Percentiles rank a stretch among this genome's conserved stretches.
phyloP scores from a whole-genome alignment of 768 basidiomycete genomes.

The Lepiota brunneoincarnata region DNA sequence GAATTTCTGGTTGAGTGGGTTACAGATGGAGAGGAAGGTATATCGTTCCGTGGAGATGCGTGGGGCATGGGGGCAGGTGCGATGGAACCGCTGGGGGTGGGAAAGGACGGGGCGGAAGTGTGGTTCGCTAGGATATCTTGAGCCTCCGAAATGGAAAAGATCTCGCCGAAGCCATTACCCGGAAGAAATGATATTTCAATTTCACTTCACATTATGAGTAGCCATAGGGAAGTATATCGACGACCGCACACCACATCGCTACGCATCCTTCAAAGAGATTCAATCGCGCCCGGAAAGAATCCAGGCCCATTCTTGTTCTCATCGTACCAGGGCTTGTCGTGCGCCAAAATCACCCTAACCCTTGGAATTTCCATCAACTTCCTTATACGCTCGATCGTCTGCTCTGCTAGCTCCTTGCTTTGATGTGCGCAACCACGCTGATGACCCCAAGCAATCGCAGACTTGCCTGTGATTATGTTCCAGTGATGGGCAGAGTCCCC shows the following conservation, averaged over 20 bases:
- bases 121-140: constrained; percentile 26
- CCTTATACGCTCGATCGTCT: constrained; percentile 38
- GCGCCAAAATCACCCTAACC: constrained; percentile 49
- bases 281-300: constrained; percentile 41
- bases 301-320: constrained; percentile 38
- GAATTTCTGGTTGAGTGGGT: constrained; percentile 39
- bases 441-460: constrained; percentile 34
- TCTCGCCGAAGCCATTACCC: background rate
- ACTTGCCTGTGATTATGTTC: constrained; percentile 45
- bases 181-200: background rate
- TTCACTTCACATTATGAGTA: no score
- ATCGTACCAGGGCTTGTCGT: constrained; percentile 52
- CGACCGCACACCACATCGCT: no score
- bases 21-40: constrained; percentile 24
- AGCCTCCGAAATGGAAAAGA: background rate
- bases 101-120: constrained; percentile 34
- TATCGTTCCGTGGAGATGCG: constrained; percentile 37
- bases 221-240: no score
- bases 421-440: constrained; percentile 37
- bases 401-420: constrained; percentile 39
- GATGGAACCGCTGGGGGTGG: constrained; percentile 24
- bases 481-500: constrained; percentile 58
- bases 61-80: constrained; percentile 37
- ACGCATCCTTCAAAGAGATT: constrained; percentile 15
- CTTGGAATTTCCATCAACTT: constrained; percentile 33